Base-by-base conservation (phyloP, 2,329 filamentous ascomycete genomes). In the Colletotrichum orchidophilum region DNA sequence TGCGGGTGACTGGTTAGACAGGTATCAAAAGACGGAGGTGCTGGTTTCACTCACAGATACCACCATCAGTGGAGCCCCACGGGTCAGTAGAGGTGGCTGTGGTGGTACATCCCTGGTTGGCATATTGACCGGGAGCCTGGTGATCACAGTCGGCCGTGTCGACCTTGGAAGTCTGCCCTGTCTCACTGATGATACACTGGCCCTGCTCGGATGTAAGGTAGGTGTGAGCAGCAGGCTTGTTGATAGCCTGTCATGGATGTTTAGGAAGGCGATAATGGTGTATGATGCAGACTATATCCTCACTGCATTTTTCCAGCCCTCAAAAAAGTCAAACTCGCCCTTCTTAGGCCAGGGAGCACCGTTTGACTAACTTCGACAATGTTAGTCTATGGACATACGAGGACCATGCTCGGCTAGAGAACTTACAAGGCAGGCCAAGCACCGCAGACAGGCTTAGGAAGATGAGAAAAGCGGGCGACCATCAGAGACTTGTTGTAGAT, bases 371-470 rank as follows among this genome's bases (percentile, higher is more conserved):
- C 82, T 82, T 55, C 42, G 9, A 18, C n/a, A 18, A 11, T 52
- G 26, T 73, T 24, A 71, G 57, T 27, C 27, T 59, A n/a, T n/a
- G n/a, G 29, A 24, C 6, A 15, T 12, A 12, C 8, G 9, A 33
- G 18, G 3, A 15, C 27, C 12, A n/a, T 13, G n/a, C 29, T 5
- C 31, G 24, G 18, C 13, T 2, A 4, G 13, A 31, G 21, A 26
- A 76, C 82, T 80, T 82, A 89, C 86, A 92, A 87, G 82, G 92
- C 91, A 2, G 93, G 92, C 93, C 93, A 95, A 12, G 88, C 85
- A 62, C 93, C 92, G 75, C 93, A 94, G 55, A 86, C 83, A 15
- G 86, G 85, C 65, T 83, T 85, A 35, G 93, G 92, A 82, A 95
- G 90, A 76, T 94, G 92, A 18, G 82, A 85, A 74, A 94, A 88